Evolutionary conservation across 2,329 filamentous ascomycete genomes (phyloP), one percentile per base, ranked within the genome.

Genomic region (Colletotrichum tabaci): DNA sequence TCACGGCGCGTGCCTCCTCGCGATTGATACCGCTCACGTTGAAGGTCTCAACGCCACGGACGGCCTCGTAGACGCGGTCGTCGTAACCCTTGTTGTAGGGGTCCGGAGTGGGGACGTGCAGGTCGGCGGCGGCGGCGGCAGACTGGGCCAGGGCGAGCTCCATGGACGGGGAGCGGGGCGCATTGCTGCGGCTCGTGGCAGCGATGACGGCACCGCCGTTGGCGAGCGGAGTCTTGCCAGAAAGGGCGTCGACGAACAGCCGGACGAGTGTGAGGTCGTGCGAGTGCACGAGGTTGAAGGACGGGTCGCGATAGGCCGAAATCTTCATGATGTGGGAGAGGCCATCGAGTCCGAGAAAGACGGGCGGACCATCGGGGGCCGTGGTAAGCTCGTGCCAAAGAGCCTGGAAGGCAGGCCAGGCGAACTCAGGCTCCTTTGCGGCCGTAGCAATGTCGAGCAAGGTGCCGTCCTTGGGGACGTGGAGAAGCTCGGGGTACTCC

Each of bases 171-270:
- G 90, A 86, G 52, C 84, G 82, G 23, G 91, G 91, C 47, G 85
- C 86, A 83, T 97, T 97, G 79, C 90, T 93, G 73, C 88, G 87
- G 18, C 91, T 93, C 30, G 91, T 94, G 72, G 94, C 89, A 71
- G 90, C 95, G 47, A 98, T 83, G 67, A 98, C 82, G 71, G 93
- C 89, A 70, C 94, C 95, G 74, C 96, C 96, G 80, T 96, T 96
- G 62, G 86, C 83, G 57, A 92, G 85, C 23, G 76, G 75, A 42
- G 81, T 83, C 79, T 82, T 83, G 69, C 92, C 92, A 38, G 88
- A 88, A 38, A 98, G 87, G 67, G 93, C 88, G 62, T 93, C 90
- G 72, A 93, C 82, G 81, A 97, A 97, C 75, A 93, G 88, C 67
- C 90, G 88, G 63, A 97, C 86, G 26, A 98, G 86, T 30, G 89